Evolutionary conservation across 345 rosid genomes (phyloP).

Genomic region (Cardamine occulta): DNA sequence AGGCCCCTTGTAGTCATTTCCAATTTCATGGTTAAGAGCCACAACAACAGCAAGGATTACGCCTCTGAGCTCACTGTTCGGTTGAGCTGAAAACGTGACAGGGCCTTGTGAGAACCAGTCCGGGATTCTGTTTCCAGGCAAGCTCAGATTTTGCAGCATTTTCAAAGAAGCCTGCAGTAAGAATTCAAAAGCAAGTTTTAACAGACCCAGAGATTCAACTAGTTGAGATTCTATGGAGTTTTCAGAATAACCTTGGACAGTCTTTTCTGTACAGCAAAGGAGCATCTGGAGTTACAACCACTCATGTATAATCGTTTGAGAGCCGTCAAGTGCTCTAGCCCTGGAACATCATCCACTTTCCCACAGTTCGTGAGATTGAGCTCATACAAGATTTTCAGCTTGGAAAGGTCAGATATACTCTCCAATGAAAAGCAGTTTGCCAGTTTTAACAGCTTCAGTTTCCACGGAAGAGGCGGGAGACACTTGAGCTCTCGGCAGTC

Average conservation of each 20-base stretch:
- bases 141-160: slow-evolving; percentile 48
- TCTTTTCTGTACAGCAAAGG: slow-evolving; percentile 19
- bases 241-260: slow-evolving; percentile 26
- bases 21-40: slow-evolving; percentile 47
- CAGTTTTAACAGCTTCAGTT: slow-evolving; percentile 29
- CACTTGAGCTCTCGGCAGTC: slow-evolving; percentile 40
- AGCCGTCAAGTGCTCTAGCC: slow-evolving; percentile 25
- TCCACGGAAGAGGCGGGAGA: slow-evolving; percentile 36
- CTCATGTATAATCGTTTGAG: slow-evolving; percentile 29
- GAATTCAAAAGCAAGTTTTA: neutral
- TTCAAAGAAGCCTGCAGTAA: slow-evolving; percentile 53
- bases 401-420: slow-evolving; percentile 27
- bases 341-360: slow-evolving; percentile 35
- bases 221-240: neutral
- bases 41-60: slow-evolving; percentile 56
- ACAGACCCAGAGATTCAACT: neutral
- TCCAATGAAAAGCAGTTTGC: slow-evolving; percentile 41
- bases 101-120: slow-evolving; percentile 57
- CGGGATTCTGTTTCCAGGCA: slow-evolving; percentile 68
- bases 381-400: neutral
- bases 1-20: slow-evolving; percentile 44
- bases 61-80: slow-evolving; percentile 49
- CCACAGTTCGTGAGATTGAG: slow-evolving; percentile 37
- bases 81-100: slow-evolving; percentile 44
- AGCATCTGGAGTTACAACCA: slow-evolving; percentile 15